Conservation (phyloP, 495 filamentous ascomycete genomes). For the Neurospora intermedia region DNA sequence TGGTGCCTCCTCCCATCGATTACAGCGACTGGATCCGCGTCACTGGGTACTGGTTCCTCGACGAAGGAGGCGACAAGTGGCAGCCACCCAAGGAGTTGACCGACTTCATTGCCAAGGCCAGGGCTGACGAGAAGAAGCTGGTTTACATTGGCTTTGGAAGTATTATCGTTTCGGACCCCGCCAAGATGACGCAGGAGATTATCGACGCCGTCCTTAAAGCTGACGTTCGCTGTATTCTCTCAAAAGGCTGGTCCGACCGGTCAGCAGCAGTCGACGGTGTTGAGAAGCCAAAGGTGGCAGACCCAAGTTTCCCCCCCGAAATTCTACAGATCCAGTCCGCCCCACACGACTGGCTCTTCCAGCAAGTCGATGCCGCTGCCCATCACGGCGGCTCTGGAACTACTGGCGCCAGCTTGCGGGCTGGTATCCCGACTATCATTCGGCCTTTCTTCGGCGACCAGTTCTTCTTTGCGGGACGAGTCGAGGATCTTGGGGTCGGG, state of each 20-base stretch:
- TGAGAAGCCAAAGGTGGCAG: conserved; percentile 29
- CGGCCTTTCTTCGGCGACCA: conserved; percentile 98
- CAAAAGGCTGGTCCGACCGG: conserved; percentile 98
- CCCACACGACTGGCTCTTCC: conserved; percentile 95
- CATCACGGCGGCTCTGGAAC: conserved; percentile 95
- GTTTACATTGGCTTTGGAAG: conserved; percentile 97
- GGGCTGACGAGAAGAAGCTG: conserved; percentile 74
- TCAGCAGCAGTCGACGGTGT: conserved; percentile 19
- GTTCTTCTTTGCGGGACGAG: conserved; percentile 82
- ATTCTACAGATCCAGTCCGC: conserved; percentile 84
- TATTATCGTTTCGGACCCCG: conserved; percentile 86
- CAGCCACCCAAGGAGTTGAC: conserved; percentile 61
- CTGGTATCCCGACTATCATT: conserved; percentile 87
- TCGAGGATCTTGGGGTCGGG: conserved; percentile 89
- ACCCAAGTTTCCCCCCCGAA: conserved; percentile 65
- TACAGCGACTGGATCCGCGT: conserved; percentile 97
- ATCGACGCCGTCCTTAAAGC: conserved; percentile 86
- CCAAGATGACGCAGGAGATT: conserved; percentile 76
- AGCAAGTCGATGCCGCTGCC: conserved; percentile 84
- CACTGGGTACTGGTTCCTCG: conserved; percentile 96
- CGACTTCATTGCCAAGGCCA: conserved; percentile 71
- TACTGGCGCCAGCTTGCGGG: conserved; percentile 85
- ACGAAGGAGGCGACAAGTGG: conserved; percentile 63
- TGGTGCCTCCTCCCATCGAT: conserved; percentile 86
- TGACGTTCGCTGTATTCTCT: conserved; percentile 88